These are phyloP conservation scores for Artemisia tridentata DNA, from an alignment of 129 eudicot genomes.

Conservation along the genomic window DNA sequence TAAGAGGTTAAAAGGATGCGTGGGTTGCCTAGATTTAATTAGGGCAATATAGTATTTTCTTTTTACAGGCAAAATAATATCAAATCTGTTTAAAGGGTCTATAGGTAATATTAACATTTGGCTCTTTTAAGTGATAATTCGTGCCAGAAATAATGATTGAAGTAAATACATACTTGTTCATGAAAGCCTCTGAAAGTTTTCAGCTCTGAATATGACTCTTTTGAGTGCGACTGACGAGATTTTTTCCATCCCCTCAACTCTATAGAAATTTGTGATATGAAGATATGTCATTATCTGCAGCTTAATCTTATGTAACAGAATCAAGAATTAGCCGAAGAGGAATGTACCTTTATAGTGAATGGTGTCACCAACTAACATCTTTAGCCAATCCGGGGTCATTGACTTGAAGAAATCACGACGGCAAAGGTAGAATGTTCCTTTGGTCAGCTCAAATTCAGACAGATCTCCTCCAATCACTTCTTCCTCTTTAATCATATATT, in stretches of 20 bases:
- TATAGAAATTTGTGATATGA: background rate
- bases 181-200: conserved; percentile 1
- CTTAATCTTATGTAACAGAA: background rate
- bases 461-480: conserved; percentile 18
- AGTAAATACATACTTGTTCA: no score
- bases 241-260: conserved; percentile 11
- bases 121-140: no score
- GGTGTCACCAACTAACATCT: background rate
- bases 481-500: no score
- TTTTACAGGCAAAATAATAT: no score
- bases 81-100: no score
- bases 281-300: background rate
- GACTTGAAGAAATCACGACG: conserved; percentile 8
- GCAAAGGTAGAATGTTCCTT: conserved; percentile 2
- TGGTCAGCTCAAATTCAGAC: conserved; percentile 10
- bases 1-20: no score
- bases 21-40: no score
- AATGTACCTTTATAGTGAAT: background rate
- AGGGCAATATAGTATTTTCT: no score
- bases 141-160: no score
- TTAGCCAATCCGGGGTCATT: background rate
- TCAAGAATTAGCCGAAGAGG: background rate
- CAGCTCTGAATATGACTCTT: background rate
- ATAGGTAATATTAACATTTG: no score
- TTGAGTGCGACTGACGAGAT: background rate